Evolutionary conservation across 2,329 filamentous ascomycete species (phyloP).

Genomic region (Trichoderma gracile): DNA sequence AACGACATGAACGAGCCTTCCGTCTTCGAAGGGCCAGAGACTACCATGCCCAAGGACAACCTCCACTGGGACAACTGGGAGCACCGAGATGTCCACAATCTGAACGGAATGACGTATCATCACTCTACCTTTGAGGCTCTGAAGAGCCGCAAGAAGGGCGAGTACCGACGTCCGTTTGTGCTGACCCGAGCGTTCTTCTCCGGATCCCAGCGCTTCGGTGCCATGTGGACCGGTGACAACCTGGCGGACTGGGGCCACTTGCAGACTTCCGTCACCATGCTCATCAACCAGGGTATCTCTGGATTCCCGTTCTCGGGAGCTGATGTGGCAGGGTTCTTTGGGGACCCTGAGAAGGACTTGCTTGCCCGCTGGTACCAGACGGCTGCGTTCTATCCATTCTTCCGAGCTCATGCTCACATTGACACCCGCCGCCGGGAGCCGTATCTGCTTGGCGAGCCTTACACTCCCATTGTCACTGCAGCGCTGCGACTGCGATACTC

Average conservation of each 20-base stretch:
- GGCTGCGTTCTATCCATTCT: conserved; percentile 96
- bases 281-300: conserved; percentile 86
- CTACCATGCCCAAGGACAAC: conserved; percentile 99
- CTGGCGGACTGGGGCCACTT: conserved; percentile 91
- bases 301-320: conserved; percentile 94
- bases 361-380: conserved; percentile 95
- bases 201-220: conserved; percentile 83
- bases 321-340: conserved; percentile 97
- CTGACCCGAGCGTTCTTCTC: conserved; percentile 91
- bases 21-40: conserved; percentile 97
- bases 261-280: conserved; percentile 87
- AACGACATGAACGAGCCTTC: conserved; percentile 99
- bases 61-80: conserved; percentile 90
- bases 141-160: conserved; percentile 80
- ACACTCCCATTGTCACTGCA: conserved; percentile 81
- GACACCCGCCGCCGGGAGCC: conserved; percentile 93
- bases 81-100: conserved; percentile 92
- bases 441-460: conserved; percentile 81
- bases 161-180: conserved; percentile 83
- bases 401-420: conserved; percentile 95
- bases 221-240: conserved; percentile 99
- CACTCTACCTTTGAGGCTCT: conserved; percentile 91
- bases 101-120: conserved; percentile 93
- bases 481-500: conserved; percentile 87
- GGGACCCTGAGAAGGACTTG: conserved; percentile 90